Base-by-base conservation (phyloP, 2,329 filamentous ascomycete genomes). In the Pseudopyricularia javanii region DNA sequence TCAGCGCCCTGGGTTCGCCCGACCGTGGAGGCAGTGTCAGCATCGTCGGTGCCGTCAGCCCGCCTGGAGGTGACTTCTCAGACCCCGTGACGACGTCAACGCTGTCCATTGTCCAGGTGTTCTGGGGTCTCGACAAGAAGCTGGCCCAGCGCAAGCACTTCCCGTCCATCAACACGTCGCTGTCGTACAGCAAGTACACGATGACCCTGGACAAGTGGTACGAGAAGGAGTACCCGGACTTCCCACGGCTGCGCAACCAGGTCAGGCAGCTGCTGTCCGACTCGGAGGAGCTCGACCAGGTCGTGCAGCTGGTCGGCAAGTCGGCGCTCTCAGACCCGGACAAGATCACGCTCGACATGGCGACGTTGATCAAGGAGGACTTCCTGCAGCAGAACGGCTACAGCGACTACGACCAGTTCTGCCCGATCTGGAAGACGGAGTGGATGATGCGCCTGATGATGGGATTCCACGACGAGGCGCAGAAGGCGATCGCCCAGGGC, bases 371-470 rank as follows among this genome's bases (percentile, higher is more conserved):
- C 71, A 98, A 98, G 81, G 93, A 98, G 66, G 93, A 98, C 68
- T 98, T 98, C 75, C 69, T 98, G 66, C 93, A 98, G 73, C 93
- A 98, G 70, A 98, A 98, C 74, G 93, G 93, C 58, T 98, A 98
- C 81, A 93, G 87, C 60, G 89, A 97, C 71, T 97, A 98, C 68
- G 93, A 98, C 67, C 91, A 97, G 74, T 98, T 95, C 82, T 98
- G 93, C 67, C 93, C 93, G 50, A 80, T 98, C 64, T 98, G 93
- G 93, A 98, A 98, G 85, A 98, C 93, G 0, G 87, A 95, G 69
- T 98, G 93, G 85, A 97, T 98, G 93, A 98, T 98, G 93, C 96
- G 95, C 80, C 86, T 89, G 58, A 97, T 98, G 83, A 88, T 98
- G 77, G 88, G 85, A 54, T 98, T 91, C 80, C 89, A 96, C 68